phyloP scores from a whole-genome alignment of 768 basidiomycete species.

The Mycena venus region DNA sequence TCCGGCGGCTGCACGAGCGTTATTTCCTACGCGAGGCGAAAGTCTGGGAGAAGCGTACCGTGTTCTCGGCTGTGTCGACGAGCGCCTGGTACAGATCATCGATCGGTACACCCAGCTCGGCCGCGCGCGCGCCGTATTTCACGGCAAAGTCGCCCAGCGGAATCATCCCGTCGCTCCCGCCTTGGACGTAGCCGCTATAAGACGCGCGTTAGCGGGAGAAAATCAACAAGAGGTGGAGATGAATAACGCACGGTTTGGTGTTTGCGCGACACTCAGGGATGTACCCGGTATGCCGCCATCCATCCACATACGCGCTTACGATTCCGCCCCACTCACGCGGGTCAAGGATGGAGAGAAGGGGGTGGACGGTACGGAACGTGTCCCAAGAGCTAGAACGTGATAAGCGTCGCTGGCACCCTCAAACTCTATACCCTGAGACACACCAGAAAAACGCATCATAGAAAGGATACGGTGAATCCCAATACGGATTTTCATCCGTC shows the following conservation, averaged over 20 bases:
- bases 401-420: neutral
- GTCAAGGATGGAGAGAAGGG: slow-evolving; percentile 59
- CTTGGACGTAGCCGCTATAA: slow-evolving; percentile 64
- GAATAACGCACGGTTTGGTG: slow-evolving; percentile 56
- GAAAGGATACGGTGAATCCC: slow-evolving; percentile 60
- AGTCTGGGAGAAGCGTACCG: slow-evolving; percentile 43
- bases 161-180: slow-evolving; percentile 65
- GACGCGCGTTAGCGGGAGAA: neutral
- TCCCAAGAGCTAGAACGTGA: slow-evolving; percentile 61
- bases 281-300: slow-evolving; percentile 63
- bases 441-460: slow-evolving; percentile 67
- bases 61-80: slow-evolving; percentile 66
- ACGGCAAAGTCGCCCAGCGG: slow-evolving; percentile 66
- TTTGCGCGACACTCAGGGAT: slow-evolving; percentile 66
- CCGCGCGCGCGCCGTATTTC: slow-evolving; percentile 56
- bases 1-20: slow-evolving; percentile 55
- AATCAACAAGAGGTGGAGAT: neutral
- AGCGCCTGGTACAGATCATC: slow-evolving; percentile 64
- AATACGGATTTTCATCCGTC: slow-evolving; percentile 66
- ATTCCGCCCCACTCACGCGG: slow-evolving; percentile 63
- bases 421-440: neutral
- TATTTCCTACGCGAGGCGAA: neutral
- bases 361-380: slow-evolving; percentile 66
- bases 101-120: slow-evolving; percentile 55
- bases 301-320: slow-evolving; percentile 63